These are phyloP conservation scores for Pseudozyma sp. DNA, from an alignment of 1,284 basidiomycete species.

Conservation along the genomic window DNA sequence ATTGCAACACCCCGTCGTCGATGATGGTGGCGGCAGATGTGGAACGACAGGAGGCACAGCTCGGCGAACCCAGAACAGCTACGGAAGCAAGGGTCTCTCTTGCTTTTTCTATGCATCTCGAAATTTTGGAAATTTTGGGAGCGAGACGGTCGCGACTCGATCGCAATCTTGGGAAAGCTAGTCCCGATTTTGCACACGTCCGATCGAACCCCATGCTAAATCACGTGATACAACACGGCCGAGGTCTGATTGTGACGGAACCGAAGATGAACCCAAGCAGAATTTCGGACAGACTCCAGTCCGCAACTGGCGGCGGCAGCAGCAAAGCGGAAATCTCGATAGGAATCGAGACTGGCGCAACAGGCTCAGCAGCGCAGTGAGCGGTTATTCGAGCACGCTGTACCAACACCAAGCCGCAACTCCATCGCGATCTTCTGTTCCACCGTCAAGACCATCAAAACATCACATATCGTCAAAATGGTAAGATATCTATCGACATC, in stretches of 20 bases:
- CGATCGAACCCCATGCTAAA: no score
- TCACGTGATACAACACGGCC: no score
- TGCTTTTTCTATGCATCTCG: neutral
- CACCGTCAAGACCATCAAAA: conserved; percentile 57
- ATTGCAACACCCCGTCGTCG: neutral
- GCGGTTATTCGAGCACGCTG: conserved; percentile 4
- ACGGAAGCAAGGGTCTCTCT: conserved; percentile 9
- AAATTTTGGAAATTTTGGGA: conserved; percentile 2
- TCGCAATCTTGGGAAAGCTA: neutral
- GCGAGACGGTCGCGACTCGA: neutral
- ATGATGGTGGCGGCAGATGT: neutral
- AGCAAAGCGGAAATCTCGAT: neutral
- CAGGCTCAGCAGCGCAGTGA: neutral
- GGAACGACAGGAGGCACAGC: neutral
- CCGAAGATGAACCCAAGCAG: no score
- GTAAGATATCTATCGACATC: conserved; percentile 40
- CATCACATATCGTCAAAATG: conserved; percentile 51
- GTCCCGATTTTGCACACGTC: no score
- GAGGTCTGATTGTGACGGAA: no score
- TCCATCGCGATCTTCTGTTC: conserved; percentile 25
- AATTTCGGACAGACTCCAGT: no score
- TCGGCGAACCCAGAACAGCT: neutral
- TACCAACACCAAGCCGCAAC: conserved; percentile 15
- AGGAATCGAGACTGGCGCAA: neutral
- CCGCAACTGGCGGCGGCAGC: neutral